Base-by-base conservation (phyloP, 805 yeast species). In the Brettanomyces sp. region DNA sequence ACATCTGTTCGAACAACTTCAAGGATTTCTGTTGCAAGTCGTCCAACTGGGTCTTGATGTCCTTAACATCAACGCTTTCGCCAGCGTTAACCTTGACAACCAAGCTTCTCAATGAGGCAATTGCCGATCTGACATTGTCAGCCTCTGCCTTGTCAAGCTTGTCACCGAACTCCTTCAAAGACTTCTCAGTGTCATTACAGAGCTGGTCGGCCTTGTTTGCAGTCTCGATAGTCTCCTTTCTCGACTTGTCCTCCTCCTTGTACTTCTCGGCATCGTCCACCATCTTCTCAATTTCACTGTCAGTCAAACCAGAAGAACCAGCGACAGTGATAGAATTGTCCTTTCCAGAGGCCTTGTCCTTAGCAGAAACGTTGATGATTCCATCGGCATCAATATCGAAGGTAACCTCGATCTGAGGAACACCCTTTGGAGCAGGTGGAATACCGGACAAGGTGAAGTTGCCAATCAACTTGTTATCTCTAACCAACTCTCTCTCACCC, bases 301-400 rank as follows among this genome's bases (percentile, higher is more conserved):
- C 88, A 2, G 85, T 73, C 44, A 85, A 65, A 14, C 86, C 87
- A 4, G 84, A 73, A 44, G 80, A 79, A 9, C 82, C 82, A n/a
- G 81, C 76, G 28, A 82, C 85, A 25, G 82, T 78, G 45, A 85
- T 81, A 35, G 88, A 81, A 52, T 83, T 82, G 60, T 79, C 89
- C 71, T 79, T 76, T 57, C 85, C 85, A 41, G 89, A 80, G 49
- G 86, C 82, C 67, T 79, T 79, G 64, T 85, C 95, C 62, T 76
- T 75, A 25, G 95, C 95, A 57, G 84, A 76, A 41, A 85, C 93
- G 64, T 85, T 84, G 63, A 85, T 81, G 44, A 78, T 78, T 51
- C 97, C 97, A 70, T 89, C 96, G 54, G 97, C 95, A 69, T 89
- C 97, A 65, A 89, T 85, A 72, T 90, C 97, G 67, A 89, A 89